These are phyloP conservation scores for Dovyalis caffra DNA, from an alignment of 345 rosid species.

Conservation along the genomic window DNA sequence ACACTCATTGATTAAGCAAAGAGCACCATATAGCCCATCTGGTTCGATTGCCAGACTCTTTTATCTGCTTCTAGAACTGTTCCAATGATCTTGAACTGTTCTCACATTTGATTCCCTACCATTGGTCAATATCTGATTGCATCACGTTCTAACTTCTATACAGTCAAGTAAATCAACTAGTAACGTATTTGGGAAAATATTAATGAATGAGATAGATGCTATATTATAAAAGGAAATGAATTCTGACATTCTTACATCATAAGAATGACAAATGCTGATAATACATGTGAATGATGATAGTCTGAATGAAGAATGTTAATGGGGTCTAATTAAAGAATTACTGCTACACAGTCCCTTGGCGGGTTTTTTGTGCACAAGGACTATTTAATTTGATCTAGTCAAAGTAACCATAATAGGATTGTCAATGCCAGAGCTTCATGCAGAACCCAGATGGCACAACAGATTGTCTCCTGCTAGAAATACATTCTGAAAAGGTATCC, in stretches of 20 bases:
- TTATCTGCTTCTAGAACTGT: constrained; percentile 24
- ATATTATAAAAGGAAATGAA: constrained; percentile 15
- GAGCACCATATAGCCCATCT: constrained; percentile 32
- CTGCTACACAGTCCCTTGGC: constrained; percentile 28
- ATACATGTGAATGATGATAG: constrained; percentile 22
- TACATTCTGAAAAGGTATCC: constrained; percentile 78
- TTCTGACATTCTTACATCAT: constrained; percentile 32
- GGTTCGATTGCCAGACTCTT: constrained; percentile 35
- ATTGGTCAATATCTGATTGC: no score
- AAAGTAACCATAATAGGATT: neutral
- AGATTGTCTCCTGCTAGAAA: constrained; percentile 55
- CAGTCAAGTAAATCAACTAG: no score
- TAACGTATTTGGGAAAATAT: no score
- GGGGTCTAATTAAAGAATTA: constrained; percentile 42
- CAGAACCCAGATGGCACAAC: constrained; percentile 70
- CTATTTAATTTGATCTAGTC: constrained; percentile 5
- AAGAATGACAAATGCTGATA: constrained; percentile 34
- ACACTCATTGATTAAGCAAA: constrained; percentile 29
- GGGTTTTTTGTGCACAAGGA: constrained; percentile 13
- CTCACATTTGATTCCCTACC: no score
- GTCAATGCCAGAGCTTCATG: constrained; percentile 93
- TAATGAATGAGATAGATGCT: constrained; percentile 11
- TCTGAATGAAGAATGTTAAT: constrained; percentile 31
- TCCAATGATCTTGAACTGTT: constrained; percentile 5
- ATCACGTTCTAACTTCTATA: no score